These are phyloP conservation scores for Phytophthora colocasiae DNA, from an alignment of 352 stramenopile species.

Conservation along the genomic window DNA sequence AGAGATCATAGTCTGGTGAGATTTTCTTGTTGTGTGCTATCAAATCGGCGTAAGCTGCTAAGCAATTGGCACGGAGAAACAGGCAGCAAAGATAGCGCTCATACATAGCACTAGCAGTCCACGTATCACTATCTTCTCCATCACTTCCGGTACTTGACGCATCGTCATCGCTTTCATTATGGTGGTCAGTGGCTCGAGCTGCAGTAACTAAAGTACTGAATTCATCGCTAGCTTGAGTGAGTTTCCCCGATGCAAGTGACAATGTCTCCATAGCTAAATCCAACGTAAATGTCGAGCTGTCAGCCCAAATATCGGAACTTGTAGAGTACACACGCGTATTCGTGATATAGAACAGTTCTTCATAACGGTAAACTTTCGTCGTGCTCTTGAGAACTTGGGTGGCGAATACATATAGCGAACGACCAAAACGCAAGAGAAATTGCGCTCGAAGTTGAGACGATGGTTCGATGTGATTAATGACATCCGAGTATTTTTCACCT, in stretches of 20 bases:
- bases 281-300: conserved; percentile 44
- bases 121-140: conserved; percentile 14
- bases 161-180: conserved; percentile 20
- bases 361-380: conserved; percentile 70
- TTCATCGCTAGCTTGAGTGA: conserved; percentile 48
- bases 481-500: conserved; percentile 72
- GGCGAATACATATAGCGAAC: conserved; percentile 68
- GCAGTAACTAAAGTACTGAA: conserved; percentile 24
- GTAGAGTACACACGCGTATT: conserved; percentile 62
- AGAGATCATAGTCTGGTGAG: conserved; percentile 60
- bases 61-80: conserved; percentile 56
- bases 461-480: conserved; percentile 48
- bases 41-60: conserved; percentile 63
- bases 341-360: conserved; percentile 62
- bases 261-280: conserved; percentile 68
- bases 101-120: conserved; percentile 26
- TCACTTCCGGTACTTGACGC: conserved; percentile 24
- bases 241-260: conserved; percentile 68
- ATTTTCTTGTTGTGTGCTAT: conserved; percentile 50
- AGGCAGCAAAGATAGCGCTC: conserved; percentile 59
- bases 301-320: conserved; percentile 44
- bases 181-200: conserved; percentile 12
- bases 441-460: conserved; percentile 33
- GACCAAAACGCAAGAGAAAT: conserved; percentile 59
- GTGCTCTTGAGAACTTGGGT: conserved; percentile 65